These are phyloP conservation scores for Diacronema lutheri DNA, from an alignment of 78 protist species.

Conservation along the genomic window DNA sequence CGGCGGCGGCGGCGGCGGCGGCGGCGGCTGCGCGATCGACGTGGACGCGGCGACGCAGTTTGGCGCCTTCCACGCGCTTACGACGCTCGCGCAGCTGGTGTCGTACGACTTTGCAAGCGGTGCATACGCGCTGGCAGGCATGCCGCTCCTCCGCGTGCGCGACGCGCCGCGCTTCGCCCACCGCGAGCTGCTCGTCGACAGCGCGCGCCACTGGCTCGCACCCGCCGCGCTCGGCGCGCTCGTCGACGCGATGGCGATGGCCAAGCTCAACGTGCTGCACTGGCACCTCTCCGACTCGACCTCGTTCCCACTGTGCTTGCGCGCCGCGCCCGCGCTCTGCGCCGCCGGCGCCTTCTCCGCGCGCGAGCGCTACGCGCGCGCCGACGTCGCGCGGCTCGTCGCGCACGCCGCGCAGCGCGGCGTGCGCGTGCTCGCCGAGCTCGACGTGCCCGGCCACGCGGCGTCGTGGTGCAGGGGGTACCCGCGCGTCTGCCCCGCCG, in stretches of 20 bases:
- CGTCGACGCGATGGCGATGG: slow-evolving; percentile 69
- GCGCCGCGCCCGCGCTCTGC: slow-evolving; percentile 54
- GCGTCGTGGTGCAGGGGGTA: slow-evolving; percentile 79
- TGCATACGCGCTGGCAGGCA: slow-evolving; percentile 25
- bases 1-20: no score
- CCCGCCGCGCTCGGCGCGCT: slow-evolving; percentile 43
- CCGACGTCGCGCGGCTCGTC: slow-evolving; percentile 68
- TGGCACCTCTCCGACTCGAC: slow-evolving; percentile 89
- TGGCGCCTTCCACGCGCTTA: slow-evolving; percentile 82
- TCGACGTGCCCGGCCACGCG: slow-evolving; percentile 93
- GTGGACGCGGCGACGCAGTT: slow-evolving; percentile 56
- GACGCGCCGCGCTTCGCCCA: slow-evolving; percentile 83
- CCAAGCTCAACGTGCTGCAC: slow-evolving; percentile 82
- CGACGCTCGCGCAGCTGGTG: slow-evolving; percentile 85
- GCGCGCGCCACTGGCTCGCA: slow-evolving; percentile 82
- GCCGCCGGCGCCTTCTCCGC: slow-evolving; percentile 60
- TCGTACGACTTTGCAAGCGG: background rate
- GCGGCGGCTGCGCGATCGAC: background rate
- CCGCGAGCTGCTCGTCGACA: slow-evolving; percentile 88
- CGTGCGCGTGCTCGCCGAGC: slow-evolving; percentile 63
- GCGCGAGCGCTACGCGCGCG: slow-evolving; percentile 58
- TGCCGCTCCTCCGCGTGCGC: background rate
- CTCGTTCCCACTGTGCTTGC: slow-evolving; percentile 75
- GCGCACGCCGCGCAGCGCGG: slow-evolving; percentile 78
- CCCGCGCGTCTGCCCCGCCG: slow-evolving; percentile 50